Conservation (phyloP, 306 rosid species). For the Sechiopsis laciniata region DNA sequence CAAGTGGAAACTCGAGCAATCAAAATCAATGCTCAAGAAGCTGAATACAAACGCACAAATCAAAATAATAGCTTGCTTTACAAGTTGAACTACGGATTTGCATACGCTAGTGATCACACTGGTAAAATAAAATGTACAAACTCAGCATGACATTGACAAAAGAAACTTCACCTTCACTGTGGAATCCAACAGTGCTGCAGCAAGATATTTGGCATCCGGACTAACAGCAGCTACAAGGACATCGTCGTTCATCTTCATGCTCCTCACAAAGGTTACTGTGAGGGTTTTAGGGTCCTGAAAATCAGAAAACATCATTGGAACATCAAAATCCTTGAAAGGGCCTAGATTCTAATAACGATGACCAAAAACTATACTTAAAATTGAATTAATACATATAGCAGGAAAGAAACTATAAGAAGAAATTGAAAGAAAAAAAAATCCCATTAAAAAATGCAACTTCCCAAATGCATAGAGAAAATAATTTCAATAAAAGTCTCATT, state of each 20-base stretch:
- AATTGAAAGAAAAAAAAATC: neutral
- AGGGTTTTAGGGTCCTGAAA: slow-evolving; percentile 63
- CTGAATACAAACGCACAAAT: slow-evolving; percentile 8
- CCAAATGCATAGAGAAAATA: no score
- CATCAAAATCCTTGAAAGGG: neutral
- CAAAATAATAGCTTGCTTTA: neutral
- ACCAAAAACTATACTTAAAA: neutral
- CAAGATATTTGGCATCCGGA: slow-evolving; percentile 85
- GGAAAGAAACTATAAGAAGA: neutral
- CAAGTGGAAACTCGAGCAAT: neutral
- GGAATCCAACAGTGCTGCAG: slow-evolving; percentile 71
- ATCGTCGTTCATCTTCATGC: slow-evolving; percentile 83
- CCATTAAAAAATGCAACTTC: no score
- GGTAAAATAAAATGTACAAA: slow-evolving; percentile 15
- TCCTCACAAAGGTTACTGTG: slow-evolving; percentile 50
- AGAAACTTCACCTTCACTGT: slow-evolving; percentile 66
- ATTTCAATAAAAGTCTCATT: no score
- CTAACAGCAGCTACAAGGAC: slow-evolving; percentile 73
- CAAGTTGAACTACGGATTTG: neutral
- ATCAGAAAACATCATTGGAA: slow-evolving; percentile 26
- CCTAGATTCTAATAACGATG: neutral
- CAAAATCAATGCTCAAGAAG: slow-evolving; percentile 13
- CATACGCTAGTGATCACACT: neutral
- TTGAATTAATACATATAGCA: neutral
- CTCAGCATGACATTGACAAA: slow-evolving; percentile 16